phyloP scores from a whole-genome alignment of 768 basidiomycete species.

The Tubosaeta sp. region DNA sequence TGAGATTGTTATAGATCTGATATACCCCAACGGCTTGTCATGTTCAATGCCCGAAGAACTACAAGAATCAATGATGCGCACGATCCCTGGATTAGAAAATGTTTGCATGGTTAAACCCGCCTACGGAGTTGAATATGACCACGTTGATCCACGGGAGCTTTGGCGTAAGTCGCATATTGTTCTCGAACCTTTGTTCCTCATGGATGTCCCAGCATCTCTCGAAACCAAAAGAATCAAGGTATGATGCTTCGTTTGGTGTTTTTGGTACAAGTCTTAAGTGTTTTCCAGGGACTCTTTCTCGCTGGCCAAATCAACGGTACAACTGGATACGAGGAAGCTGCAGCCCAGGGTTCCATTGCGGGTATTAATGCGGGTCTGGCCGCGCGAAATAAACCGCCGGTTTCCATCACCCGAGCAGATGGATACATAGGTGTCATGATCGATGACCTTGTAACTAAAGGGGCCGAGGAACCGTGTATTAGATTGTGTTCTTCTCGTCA shows the following conservation, averaged over 20 bases:
- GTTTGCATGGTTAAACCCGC: constrained; percentile 82
- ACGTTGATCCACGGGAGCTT: constrained; percentile 82
- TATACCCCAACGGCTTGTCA: constrained; percentile 89
- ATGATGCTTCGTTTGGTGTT: neutral
- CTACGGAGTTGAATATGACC: constrained; percentile 92
- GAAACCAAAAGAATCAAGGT: constrained; percentile 84
- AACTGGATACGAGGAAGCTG: constrained; percentile 93
- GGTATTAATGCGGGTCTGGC: constrained; percentile 84
- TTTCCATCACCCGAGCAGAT: constrained; percentile 77
- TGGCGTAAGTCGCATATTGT: constrained; percentile 44
- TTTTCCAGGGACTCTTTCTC: constrained; percentile 67
- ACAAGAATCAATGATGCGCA: constrained; percentile 79
- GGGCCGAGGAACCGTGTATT: constrained; percentile 86
- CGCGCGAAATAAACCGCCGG: constrained; percentile 49
- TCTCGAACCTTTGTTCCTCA: constrained; percentile 1
- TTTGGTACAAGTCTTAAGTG: neutral
- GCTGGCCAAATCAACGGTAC: constrained; percentile 93
- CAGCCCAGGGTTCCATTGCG: constrained; percentile 83
- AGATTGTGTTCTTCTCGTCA: neutral
- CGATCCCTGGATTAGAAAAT: constrained; percentile 79
- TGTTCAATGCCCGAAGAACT: constrained; percentile 84
- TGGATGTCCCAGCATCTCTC: constrained; percentile 52
- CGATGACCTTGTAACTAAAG: constrained; percentile 84
- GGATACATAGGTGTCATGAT: constrained; percentile 89
- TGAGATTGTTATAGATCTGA: constrained; percentile 49